Conservation (phyloP, 495 filamentous ascomycete genomes). For the Podospora sp. region DNA sequence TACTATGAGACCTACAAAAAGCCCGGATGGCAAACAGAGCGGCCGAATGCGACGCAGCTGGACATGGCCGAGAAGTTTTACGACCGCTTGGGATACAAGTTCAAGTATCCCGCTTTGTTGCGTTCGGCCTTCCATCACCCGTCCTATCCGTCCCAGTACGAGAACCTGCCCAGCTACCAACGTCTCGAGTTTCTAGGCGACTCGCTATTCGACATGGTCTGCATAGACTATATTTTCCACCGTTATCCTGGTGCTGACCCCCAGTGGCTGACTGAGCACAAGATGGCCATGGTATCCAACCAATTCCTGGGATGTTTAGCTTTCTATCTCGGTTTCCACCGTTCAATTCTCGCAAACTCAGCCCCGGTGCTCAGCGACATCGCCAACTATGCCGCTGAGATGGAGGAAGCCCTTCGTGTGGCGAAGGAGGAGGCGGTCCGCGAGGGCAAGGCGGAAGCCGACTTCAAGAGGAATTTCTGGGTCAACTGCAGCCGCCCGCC, state of each 20-base stretch:
- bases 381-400: conserved; percentile 67
- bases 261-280: conserved; percentile 98
- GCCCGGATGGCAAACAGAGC: conserved; percentile 69
- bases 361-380: conserved; percentile 63
- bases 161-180: conserved; percentile 85
- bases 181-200: conserved; percentile 94
- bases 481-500: conserved; percentile 67
- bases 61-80: conserved; percentile 70
- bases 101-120: conserved; percentile 74
- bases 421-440: conserved; percentile 47
- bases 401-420: conserved; percentile 56
- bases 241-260: conserved; percentile 79
- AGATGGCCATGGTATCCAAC: conserved; percentile 99
- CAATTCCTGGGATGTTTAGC: conserved; percentile 86
- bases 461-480: conserved; percentile 81
- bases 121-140: conserved; percentile 88
- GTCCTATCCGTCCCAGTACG: conserved; percentile 69
- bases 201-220: conserved; percentile 84
- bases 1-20: conserved; percentile 71
- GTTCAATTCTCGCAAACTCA: conserved; percentile 67
- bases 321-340: conserved; percentile 75
- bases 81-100: conserved; percentile 73
- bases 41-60: conserved; percentile 61
- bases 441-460: conserved; percentile 35
- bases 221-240: conserved; percentile 77